Percentiles rank a stretch among this genome's conserved stretches.
Conservation (phyloP, 2,329 filamentous ascomycete genomes). For the Pestalotiopsis sp. region DNA sequence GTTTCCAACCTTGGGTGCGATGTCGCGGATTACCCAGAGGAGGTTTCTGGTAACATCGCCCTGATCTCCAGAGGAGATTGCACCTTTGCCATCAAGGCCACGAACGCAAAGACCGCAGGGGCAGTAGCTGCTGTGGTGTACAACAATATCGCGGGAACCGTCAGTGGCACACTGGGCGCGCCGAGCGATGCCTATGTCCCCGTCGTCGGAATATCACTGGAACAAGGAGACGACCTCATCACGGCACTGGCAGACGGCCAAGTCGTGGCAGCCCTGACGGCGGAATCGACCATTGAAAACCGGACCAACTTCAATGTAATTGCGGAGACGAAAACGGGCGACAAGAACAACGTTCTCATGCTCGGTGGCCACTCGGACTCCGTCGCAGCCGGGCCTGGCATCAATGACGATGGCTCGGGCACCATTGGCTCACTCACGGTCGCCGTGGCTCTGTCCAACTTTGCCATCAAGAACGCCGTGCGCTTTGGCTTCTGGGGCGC, state of each 20-base stretch:
- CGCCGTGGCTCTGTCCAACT: conserved; percentile 44
- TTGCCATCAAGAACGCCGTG: conserved; percentile 49
- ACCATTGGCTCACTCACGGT: conserved; percentile 49
- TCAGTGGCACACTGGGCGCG: conserved; percentile 58
- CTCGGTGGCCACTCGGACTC: conserved; percentile 51
- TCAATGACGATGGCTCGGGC: conserved; percentile 67
- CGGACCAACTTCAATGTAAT: conserved; percentile 55
- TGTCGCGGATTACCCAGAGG: conserved; percentile 53
- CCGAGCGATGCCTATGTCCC: conserved; percentile 50
- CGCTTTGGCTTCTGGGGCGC: conserved; percentile 56
- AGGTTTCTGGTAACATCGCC: conserved; percentile 57
- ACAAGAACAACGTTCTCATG: conserved; percentile 50
- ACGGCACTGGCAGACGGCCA: conserved; percentile 32
- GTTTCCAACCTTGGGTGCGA: conserved; percentile 57
- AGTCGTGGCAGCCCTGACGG: conserved; percentile 35
- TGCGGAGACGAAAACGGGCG: conserved; percentile 51
- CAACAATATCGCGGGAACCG: conserved; percentile 58
- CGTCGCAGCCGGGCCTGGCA: conserved; percentile 54
- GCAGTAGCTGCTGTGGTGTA: conserved; percentile 62
- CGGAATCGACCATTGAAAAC: conserved; percentile 51
- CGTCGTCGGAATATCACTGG: conserved; percentile 53
- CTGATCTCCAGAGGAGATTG: conserved; percentile 63
- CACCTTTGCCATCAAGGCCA: conserved; percentile 59
- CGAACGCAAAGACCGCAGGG: conserved; percentile 57
- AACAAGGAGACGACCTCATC: conserved; percentile 41